Evolutionary conservation across 1,139 yeast genomes (phyloP), one percentile per base, ranked within the genome.

Genomic region (Blastobotrys buckinghamii): DNA sequence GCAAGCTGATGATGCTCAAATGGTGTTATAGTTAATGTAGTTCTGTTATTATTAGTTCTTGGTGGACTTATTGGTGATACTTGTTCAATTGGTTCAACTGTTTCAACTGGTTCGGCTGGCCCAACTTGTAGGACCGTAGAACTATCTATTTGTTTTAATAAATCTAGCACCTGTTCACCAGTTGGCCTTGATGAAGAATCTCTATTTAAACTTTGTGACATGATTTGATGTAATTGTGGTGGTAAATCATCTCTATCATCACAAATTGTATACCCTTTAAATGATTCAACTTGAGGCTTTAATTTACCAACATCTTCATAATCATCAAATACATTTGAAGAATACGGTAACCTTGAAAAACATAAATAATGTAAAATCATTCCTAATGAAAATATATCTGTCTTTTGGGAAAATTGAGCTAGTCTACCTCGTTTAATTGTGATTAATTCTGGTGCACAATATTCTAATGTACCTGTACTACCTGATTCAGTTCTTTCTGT

Each of bases 331-430:
- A 55, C 50, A 34, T 69, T 71, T 6, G 56, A 57, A n/a, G 70
- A 67, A 55, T 77, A 87, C 0, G 96, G 96, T 34, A 87, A 67
- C 22, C 68, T 68, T 1, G 89, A 86, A 61, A 82, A 82, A 53
- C 90, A 80, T 48, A 88, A 65, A 62, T 77, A 86, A 61, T 85
- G 82, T 43, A 87, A 66, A 32, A 87, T 84, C 79, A 89, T 77
- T 0, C 96, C 97, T 36, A 88, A 64, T 0, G 95, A 84, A 62
- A 85, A 88, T 45, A 86, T 74, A 64, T 88, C 97, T 29, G 95
- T 81, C 43, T 79, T 77, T 59, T 76, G 80, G 8, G 82, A 76
- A 59, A 83, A 86, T 46, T 82, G 79, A 35, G 74, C 71, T 42
- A 75, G 65, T 12, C 55, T 57, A 15, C 57, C 67, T 53, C 32